phyloP scores from a whole-genome alignment of 1,284 basidiomycete species.

The Leccinum angustisporum region DNA sequence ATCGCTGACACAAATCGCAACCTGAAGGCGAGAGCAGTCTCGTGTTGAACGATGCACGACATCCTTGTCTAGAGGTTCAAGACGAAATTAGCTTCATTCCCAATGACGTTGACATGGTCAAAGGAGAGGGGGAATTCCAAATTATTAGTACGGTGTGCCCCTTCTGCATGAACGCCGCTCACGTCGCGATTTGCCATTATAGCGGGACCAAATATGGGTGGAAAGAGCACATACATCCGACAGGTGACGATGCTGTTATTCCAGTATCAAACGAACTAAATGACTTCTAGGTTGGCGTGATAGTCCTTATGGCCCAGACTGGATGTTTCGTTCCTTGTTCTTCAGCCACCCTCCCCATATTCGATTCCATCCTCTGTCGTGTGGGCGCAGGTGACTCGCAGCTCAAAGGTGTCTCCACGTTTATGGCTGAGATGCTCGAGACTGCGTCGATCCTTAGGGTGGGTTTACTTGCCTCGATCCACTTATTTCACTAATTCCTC shows the following conservation, averaged over 20 bases:
- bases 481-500: background rate
- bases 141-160: constrained; percentile 70
- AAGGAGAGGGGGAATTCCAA: constrained; percentile 84
- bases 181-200: constrained; percentile 13
- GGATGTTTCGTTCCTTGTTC: constrained; percentile 95
- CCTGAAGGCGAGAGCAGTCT: constrained; percentile 73
- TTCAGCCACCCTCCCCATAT: constrained; percentile 87
- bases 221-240: constrained; percentile 92
- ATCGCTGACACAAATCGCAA: background rate
- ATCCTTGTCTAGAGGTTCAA: constrained; percentile 96
- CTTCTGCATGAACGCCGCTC: background rate
- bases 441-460: constrained; percentile 95
- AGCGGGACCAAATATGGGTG: constrained; percentile 97
- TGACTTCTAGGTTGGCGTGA: constrained; percentile 74
- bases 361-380: constrained; percentile 94
- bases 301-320: constrained; percentile 92
- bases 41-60: constrained; percentile 79
- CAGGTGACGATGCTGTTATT: constrained; percentile 44
- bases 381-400: constrained; percentile 98
- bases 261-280: constrained; percentile 5
- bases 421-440: constrained; percentile 99
- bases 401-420: constrained; percentile 96
- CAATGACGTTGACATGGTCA: constrained; percentile 91
- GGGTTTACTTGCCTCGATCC: constrained; percentile 20
- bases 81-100: constrained; percentile 95